Conservation (phyloP, 2,329 filamentous ascomycete species). For the Aspergillus novofumigatus region DNA sequence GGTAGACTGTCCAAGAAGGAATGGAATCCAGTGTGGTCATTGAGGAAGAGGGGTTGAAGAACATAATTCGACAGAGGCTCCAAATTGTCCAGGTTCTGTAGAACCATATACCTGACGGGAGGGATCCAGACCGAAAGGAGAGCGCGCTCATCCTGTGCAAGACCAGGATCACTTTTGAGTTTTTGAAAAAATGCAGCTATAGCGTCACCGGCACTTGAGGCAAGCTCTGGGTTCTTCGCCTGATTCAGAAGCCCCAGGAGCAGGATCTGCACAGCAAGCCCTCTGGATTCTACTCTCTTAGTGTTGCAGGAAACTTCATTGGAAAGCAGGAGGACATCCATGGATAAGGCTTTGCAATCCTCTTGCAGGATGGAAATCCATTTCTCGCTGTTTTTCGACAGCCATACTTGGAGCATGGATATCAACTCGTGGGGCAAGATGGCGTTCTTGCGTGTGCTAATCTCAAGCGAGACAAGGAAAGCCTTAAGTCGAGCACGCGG, state of each 20-base stretch:
- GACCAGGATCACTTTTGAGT: slow-evolving; percentile 11
- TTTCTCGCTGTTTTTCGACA: slow-evolving; percentile 24
- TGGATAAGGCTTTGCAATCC: slow-evolving; percentile 28
- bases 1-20: slow-evolving; percentile 57
- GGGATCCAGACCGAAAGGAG: slow-evolving; percentile 32
- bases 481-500: slow-evolving; percentile 37
- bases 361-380: slow-evolving; percentile 33
- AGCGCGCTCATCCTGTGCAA: slow-evolving; percentile 4
- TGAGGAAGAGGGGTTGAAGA: slow-evolving; percentile 33
- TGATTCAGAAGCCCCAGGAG: slow-evolving; percentile 30
- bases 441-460: slow-evolving; percentile 35
- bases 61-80: slow-evolving; percentile 35
- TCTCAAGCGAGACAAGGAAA: slow-evolving; percentile 34
- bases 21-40: slow-evolving; percentile 31
- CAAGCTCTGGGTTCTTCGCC: slow-evolving; percentile 26
- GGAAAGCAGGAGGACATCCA: slow-evolving; percentile 18
- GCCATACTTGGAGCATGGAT: slow-evolving; percentile 28
- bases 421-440: slow-evolving; percentile 30
- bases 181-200: slow-evolving; percentile 29
- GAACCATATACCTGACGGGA: slow-evolving; percentile 33
- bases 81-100: slow-evolving; percentile 33
- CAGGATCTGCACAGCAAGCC: slow-evolving; percentile 27
- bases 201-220: slow-evolving; percentile 25
- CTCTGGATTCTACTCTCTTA: slow-evolving; percentile 5
- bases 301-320: slow-evolving; percentile 13